A percentile compares a stretch with the other conserved stretches of the same genome.
Evolutionary conservation across 2,329 filamentous ascomycete genomes (phyloP).

Genomic region (Ceratocystis lukuohia): DNA sequence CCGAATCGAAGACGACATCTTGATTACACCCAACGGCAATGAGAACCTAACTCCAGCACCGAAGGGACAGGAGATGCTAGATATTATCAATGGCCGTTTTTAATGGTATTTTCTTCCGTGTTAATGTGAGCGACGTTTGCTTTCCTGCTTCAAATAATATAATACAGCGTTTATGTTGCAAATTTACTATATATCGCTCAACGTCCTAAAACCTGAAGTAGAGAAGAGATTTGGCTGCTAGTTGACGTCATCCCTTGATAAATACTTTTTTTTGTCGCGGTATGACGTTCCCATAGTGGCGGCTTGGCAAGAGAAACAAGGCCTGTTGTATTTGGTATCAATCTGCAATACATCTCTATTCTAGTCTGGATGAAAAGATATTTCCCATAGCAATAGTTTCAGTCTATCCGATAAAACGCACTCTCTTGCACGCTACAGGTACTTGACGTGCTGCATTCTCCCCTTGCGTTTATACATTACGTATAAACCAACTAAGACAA

Average conservation of each 20-base stretch:
- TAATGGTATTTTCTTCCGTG: not conserved
- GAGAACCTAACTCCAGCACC: constrained; percentile 75
- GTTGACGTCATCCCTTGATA: not conserved
- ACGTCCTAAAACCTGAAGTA: too few species aligned
- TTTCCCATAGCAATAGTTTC: not conserved
- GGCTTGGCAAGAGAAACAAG: not conserved
- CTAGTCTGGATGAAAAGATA: not conserved
- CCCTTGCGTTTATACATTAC: constrained; percentile 68
- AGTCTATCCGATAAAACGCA: not conserved
- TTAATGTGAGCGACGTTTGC: not conserved
- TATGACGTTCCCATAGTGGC: not conserved
- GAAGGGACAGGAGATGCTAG: constrained; percentile 59
- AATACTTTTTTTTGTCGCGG: not conserved
- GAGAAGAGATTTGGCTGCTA: not conserved
- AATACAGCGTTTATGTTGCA: not conserved
- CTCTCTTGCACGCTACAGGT: constrained; percentile 41
- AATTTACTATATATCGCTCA: not conserved
- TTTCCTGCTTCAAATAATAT: not conserved
- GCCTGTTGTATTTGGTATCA: constrained; percentile 5
- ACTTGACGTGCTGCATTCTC: constrained; percentile 76
- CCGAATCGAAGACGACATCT: constrained; percentile 80
- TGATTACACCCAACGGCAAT: constrained; percentile 62
- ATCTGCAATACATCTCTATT: not conserved
- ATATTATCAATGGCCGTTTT: constrained; percentile 38
- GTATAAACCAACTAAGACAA: constrained; percentile 55